Evolutionary conservation across 306 rosid species (phyloP), one percentile per base, ranked within the genome.

Genomic region (Parietaria judaica): DNA sequence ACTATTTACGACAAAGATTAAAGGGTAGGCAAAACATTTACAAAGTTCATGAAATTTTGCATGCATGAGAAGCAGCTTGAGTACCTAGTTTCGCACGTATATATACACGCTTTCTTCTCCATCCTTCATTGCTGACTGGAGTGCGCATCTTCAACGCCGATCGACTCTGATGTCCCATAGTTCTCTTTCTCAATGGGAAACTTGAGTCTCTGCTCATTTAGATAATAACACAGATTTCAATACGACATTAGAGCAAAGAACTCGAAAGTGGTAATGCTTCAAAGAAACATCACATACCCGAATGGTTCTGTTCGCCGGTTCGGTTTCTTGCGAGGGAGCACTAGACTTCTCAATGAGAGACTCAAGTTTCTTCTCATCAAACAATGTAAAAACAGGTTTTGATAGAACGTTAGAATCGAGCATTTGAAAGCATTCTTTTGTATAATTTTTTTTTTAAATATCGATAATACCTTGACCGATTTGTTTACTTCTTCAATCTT

Each of bases 401-500:
- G 54, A 34, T 36, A 51, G 7, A 34, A 46, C 56, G 52, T 36
- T 34, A 51, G 39, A 63, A 36, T 23, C 37, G 11, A 56, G 43
- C 59, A 61, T 37, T 16, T 11, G 41, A 58, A 41, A 14, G 43
- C 54, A 48, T 66, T 47, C 23, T 48, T 8, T 6, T 58, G 51
- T 49, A 16, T 13, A 11, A 16, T 37, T 16, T 48, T 47, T n/a
- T 23, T 13, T 31, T 6, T 46, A 51, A 58, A 7, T 41, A 8
- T 41, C 3, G 39, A 12, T 5, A 3, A 36, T 62, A 91, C 98
- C 96, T 85, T 91, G 14, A 83, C 89, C 57, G 96, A 76, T 85
- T 61, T 80, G 58, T 79, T 88, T 76, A 91, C 83, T 82, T 91
- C 98, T 75, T 88, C 92, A 12, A 91, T 79, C 66, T 83, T 91